Evolutionary conservation across 2,329 filamentous ascomycete genomes (phyloP).

Genomic region (Exophiala aquamarina): DNA sequence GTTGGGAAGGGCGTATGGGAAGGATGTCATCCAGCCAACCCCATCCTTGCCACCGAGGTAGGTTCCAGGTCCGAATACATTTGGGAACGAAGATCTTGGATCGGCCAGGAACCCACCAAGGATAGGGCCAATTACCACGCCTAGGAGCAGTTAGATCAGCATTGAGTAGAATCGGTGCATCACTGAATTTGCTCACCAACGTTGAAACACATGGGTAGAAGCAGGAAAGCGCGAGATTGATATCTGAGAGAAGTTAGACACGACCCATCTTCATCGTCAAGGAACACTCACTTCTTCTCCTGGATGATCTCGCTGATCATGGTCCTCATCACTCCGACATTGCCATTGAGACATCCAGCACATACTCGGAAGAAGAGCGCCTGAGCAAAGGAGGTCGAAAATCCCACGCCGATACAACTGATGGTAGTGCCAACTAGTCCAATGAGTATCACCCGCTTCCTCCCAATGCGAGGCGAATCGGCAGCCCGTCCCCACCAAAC

Average conservation of each 20-base stretch:
- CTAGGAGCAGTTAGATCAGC: constrained; percentile 2
- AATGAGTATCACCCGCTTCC: constrained; percentile 76
- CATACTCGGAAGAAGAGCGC: constrained; percentile 66
- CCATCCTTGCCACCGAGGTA: constrained; percentile 57
- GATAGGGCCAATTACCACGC: constrained; percentile 45
- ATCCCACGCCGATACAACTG: constrained; percentile 68
- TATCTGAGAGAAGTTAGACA: constrained; percentile 36
- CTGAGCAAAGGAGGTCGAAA: constrained; percentile 61
- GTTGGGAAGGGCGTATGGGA: constrained; percentile 70
- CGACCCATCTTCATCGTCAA: constrained; percentile 42
- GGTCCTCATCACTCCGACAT: constrained; percentile 72
- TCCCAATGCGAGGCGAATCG: constrained; percentile 64
- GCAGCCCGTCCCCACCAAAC: constrained; percentile 77
- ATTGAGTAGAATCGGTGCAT: neutral
- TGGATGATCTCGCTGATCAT: constrained; percentile 72
- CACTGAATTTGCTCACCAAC: constrained; percentile 43
- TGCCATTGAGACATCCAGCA: constrained; percentile 70
- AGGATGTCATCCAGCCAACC: constrained; percentile 63
- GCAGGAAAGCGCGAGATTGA: constrained; percentile 56
- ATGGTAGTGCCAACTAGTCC: constrained; percentile 70
- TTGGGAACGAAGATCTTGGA: constrained; percentile 61
- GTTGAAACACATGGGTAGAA: constrained; percentile 70
- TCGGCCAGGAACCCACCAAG: constrained; percentile 68
- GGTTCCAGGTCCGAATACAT: constrained; percentile 61
- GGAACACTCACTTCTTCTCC: constrained; percentile 60